Base-by-base conservation (phyloP, 2,329 filamentous ascomycete genomes). In the Sporothrix sp. region DNA sequence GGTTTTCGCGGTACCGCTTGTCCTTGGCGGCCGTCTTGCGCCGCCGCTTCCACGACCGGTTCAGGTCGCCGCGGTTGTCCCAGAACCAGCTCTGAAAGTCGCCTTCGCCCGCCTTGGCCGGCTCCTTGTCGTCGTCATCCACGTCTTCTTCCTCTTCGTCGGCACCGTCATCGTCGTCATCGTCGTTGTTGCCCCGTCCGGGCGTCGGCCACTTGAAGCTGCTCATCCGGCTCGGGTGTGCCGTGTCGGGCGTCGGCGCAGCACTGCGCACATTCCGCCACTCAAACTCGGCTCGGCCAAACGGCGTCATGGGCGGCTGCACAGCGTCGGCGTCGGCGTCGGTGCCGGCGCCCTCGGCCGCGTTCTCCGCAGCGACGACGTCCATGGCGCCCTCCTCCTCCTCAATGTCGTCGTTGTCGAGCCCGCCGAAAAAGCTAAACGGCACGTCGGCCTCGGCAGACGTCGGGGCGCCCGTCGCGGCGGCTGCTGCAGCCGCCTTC, bases 191-290 rank as follows among this genome's bases (percentile, higher is more conserved):
- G 37, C 69, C 69, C 1, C 66, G 66, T n/a, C 70, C 68, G 3
- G 68, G 66, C 23, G 65, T 67, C 36, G 74, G 66, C 73, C 77
- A 81, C 56, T 73, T 71, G 61, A 84, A 82, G 51, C 71, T 75
- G 30, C 40, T 33, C 3, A 49, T 35, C 25, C 80, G 78, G 36
- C 73, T 81, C 2, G 86, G 81, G 53, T 89, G 81, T 2, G 88
- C 88, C 0, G 93, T 97, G 62, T 98, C 93, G 0, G 93, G 93
- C 0, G 93, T 98, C 0, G 93, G 93, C 2, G 93, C 93, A 6
- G 89, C 89, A 63, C 89, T 96, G 51, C 93, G 78, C n/a, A 86
- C 63, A 46, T 78, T 79, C 55, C 89, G 78, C 68, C 73, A 80
- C 58, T 87, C 83, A 27, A 91, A 72, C 58, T 97, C 91, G 58